Evolutionary conservation across 2,329 filamentous ascomycete species (phyloP), one percentile per base, ranked within the genome.

Genomic region (Fusarium mundagurra): DNA sequence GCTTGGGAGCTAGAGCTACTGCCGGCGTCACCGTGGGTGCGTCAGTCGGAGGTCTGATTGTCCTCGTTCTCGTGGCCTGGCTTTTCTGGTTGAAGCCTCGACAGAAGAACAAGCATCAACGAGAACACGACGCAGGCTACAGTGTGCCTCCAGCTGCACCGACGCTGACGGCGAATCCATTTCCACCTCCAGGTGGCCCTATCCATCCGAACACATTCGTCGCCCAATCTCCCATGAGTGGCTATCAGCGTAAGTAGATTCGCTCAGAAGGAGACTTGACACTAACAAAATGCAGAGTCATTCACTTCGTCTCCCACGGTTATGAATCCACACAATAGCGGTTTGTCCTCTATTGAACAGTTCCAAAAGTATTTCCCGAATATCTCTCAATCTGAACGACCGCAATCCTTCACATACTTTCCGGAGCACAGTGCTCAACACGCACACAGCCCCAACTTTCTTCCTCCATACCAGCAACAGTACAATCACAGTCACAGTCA

Each of bases 21-120:
- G 76, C 73, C 8, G 76, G 76, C 16, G 72, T 78, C 20, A 73
- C 74, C 8, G 75, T 76, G 6, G 75, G 67, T 13, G 75, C 75
- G 18, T 48, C 64, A 4, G 59, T 69, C 4, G 64, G 61, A 12
- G 76, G 68, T 14, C 20, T 78, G 18, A 24, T 73, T n/a, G 29
- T 70, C 3, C 18, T 78, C 27, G 48, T 33, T 11, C 50, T 77
- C 18, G 22, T 77, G 58, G 31, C 63, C 29, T 78, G 76, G 76
- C 51, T 67, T 51, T 75, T 76, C 34, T 77, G 76, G 70, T 77
- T 74, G 74, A 71, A 61, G 53, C 73, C 76, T 16, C 61, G 74
- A 31, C 69, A 76, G 57, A 73, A 68, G 65, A 77, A 63, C 61
- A 70, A 73, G 53, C 16, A 55, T 24, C 33, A 43, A 41, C 27